Percentiles rank a stretch among this genome's conserved stretches.
These are phyloP conservation scores for Metschnikowia noctiluminum DNA, from an alignment of 805 yeast species.

Conservation along the genomic window DNA sequence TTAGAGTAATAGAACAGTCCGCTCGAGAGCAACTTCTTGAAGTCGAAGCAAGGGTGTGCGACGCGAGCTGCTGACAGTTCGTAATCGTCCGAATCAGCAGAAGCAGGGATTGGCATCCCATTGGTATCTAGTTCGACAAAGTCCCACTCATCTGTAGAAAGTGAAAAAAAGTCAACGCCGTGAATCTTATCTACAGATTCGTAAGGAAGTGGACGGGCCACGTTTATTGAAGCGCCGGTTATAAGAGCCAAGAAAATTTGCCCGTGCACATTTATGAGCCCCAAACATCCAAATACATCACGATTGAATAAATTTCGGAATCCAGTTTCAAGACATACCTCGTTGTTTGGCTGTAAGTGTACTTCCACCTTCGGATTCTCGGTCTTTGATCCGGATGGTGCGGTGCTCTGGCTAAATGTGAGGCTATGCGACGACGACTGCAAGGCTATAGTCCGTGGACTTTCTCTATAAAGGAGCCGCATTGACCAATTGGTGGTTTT, in stretches of 20 bases:
- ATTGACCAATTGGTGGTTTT: neutral
- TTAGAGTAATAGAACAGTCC: conserved; percentile 93
- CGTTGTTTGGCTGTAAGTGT: conserved; percentile 40
- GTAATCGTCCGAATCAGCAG: conserved; percentile 30
- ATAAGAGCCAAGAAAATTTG: conserved; percentile 77
- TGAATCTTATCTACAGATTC: conserved; percentile 78
- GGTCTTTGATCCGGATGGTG: conserved; percentile 2
- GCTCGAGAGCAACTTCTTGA: conserved; percentile 72
- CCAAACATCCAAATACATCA: conserved; percentile 67
- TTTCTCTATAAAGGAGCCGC: conserved; percentile 14
- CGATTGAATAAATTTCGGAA: conserved; percentile 36
- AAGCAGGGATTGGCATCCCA: conserved; percentile 57
- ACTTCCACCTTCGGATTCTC: conserved; percentile 39
- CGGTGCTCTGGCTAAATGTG: conserved; percentile 13
- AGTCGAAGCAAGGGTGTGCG: conserved; percentile 76
- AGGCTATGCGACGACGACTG: conserved; percentile 17
- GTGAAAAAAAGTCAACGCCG: conserved; percentile 83
- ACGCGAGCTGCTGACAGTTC: conserved; percentile 21
- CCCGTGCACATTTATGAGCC: conserved; percentile 66
- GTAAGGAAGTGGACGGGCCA: conserved; percentile 76
- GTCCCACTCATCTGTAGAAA: conserved; percentile 77
- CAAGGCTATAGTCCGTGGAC: conserved; percentile 18
- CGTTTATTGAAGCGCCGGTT: conserved; percentile 62
- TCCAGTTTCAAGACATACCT: conserved; percentile 36
- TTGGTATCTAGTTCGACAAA: conserved; percentile 62